A percentile compares a stretch with the other conserved stretches of the same genome.
phyloP scores from a whole-genome alignment of 1,139 yeast genomes.

The Yamadazyma dendronema region DNA sequence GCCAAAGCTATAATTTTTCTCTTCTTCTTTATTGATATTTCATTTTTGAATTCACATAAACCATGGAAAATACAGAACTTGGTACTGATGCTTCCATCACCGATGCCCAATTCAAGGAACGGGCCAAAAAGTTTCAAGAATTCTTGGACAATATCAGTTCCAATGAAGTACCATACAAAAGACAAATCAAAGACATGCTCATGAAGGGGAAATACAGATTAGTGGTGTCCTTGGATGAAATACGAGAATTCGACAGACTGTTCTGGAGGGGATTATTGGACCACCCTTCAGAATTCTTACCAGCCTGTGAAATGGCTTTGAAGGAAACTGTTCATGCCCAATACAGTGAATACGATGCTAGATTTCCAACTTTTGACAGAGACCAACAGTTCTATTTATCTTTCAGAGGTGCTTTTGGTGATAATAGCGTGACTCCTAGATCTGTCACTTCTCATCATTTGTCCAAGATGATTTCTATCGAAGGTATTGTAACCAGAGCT shows the following conservation, averaged over 20 bases:
- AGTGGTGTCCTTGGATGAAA: conserved; percentile 77
- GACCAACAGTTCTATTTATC: conserved; percentile 73
- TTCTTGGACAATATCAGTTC: conserved; percentile 58
- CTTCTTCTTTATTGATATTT: conserved; percentile 1
- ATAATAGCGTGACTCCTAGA: conserved; percentile 84
- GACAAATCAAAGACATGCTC: conserved; percentile 70
- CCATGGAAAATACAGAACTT: conserved; percentile 8
- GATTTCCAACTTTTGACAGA: conserved; percentile 51
- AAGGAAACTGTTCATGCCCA: conserved; percentile 75
- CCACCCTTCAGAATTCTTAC: conserved; percentile 80
- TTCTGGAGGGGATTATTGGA: conserved; percentile 78
- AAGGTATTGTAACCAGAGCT: conserved; percentile 94
- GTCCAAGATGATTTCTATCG: conserved; percentile 82
- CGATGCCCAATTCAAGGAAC: conserved; percentile 64
- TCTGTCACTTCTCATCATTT: conserved; percentile 74
- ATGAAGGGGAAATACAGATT: conserved; percentile 65
- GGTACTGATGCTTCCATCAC: conserved; percentile 15
- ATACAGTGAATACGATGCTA: conserved; percentile 54
- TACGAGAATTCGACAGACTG: conserved; percentile 77
- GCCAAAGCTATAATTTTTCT: conserved; percentile 2
- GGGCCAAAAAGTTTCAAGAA: conserved; percentile 86
- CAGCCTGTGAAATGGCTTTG: conserved; percentile 87
- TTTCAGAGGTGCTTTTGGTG: conserved; percentile 90
- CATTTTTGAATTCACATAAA: background rate
- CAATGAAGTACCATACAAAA: conserved; percentile 59